Conservation (phyloP, 306 rosid genomes). For the Sindora glabra region DNA sequence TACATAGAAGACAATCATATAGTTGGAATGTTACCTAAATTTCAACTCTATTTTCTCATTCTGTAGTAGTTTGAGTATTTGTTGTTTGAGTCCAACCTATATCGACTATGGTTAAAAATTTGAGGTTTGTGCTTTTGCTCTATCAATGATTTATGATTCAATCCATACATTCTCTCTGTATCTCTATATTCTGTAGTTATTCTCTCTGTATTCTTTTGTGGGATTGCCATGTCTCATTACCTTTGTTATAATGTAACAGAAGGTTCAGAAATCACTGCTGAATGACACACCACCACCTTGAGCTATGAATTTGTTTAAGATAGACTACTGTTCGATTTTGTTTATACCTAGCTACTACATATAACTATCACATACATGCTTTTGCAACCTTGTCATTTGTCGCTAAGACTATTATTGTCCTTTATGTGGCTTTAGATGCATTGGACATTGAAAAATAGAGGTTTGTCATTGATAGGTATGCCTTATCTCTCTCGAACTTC, state of each 20-base stretch:
- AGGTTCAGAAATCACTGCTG: conserved; percentile 87
- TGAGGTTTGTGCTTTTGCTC: too few relatives aligned
- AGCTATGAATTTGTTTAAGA: not conserved
- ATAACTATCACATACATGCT: conserved; percentile 55
- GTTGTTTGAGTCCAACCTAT: too few relatives aligned
- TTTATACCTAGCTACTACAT: not conserved
- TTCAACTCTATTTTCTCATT: too few relatives aligned
- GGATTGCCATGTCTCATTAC: conserved; percentile 99
- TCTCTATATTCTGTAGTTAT: conserved; percentile 59
- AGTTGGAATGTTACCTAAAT: too few relatives aligned
- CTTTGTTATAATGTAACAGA: too few relatives aligned
- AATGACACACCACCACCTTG: conserved; percentile 81
- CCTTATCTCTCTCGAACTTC: not conserved
- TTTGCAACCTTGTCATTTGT: too few relatives aligned
- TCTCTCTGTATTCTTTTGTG: conserved; percentile 97
- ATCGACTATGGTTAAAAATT: too few relatives aligned
- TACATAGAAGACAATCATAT: too few relatives aligned
- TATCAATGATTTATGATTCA: too few relatives aligned
- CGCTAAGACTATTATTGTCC: conserved; percentile 79
- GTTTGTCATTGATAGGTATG: conserved; percentile 85
- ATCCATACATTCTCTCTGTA: too few relatives aligned
- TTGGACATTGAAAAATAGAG: conserved; percentile 97
- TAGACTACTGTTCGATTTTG: not conserved
- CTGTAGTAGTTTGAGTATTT: too few relatives aligned
- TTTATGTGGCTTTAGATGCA: conserved; percentile 99